Evolutionary conservation across 345 rosid genomes (phyloP).

Genomic region (Brassica incana): DNA sequence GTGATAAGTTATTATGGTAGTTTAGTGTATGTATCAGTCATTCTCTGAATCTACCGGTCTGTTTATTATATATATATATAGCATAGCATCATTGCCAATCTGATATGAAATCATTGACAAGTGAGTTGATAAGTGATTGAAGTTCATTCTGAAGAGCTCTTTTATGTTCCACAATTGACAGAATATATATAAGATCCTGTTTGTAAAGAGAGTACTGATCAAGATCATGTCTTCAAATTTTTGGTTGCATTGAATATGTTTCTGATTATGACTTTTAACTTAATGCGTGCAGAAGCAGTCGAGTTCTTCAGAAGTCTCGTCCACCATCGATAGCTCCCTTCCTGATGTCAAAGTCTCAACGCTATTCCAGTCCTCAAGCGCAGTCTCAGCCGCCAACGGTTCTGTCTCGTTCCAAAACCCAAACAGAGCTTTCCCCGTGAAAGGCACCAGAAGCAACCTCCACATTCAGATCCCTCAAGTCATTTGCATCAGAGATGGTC

Average conservation of each 20-base stretch:
- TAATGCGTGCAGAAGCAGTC: conserved; percentile 44
- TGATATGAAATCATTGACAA: background rate
- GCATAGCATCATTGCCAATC: background rate
- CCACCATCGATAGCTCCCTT: conserved; percentile 37
- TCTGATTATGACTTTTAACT: conserved; percentile 18
- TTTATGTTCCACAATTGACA: background rate
- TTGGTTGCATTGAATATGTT: background rate
- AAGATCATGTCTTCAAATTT: background rate
- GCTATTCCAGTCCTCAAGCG: conserved; percentile 58
- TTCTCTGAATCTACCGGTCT: background rate
- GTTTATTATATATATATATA: background rate
- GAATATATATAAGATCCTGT: background rate
- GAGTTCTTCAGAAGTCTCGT: conserved; percentile 38
- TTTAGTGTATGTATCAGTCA: background rate
- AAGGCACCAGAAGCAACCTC: conserved; percentile 74
- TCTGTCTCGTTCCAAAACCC: background rate
- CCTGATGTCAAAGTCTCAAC: conserved; percentile 47
- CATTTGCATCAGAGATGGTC: conserved; percentile 35
- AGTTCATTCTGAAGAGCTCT: background rate
- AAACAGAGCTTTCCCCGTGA: conserved; percentile 34
- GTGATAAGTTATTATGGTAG: background rate
- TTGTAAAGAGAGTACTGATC: too few relatives aligned
- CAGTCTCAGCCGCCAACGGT: conserved; percentile 34
- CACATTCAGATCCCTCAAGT: conserved; percentile 29
- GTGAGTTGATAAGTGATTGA: background rate